Evolutionary conservation across 768 basidiomycete species (phyloP).

Genomic region (Crassisporium funariophilum): DNA sequence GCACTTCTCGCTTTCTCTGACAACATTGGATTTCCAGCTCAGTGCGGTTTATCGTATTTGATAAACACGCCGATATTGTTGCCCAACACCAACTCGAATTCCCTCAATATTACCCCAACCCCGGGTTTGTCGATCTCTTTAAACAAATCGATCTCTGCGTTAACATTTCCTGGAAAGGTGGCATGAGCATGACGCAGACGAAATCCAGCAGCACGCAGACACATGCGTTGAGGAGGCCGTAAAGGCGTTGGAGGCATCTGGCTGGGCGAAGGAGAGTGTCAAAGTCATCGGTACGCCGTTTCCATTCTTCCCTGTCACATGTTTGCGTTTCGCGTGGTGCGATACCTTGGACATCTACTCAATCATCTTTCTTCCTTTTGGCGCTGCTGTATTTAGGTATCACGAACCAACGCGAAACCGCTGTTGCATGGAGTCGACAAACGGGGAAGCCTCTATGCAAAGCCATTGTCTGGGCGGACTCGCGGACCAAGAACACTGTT

Average conservation of each 20-base stretch:
- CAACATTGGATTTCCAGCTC: constrained; percentile 50
- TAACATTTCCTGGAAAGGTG: constrained; percentile 54
- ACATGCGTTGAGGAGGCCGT: constrained; percentile 75
- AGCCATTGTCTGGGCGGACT: constrained; percentile 96
- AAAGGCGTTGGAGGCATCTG: constrained; percentile 67
- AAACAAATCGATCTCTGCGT: neutral
- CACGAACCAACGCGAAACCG: constrained; percentile 97
- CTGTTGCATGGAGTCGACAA: constrained; percentile 88
- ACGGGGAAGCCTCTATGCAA: constrained; percentile 88
- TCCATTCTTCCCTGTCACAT: constrained; percentile 14
- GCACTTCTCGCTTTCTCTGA: constrained; percentile 2
- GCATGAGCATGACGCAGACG: constrained; percentile 92
- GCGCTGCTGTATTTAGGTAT: constrained; percentile 56
- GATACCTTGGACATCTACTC: constrained; percentile 2
- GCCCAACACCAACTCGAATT: constrained; percentile 92
- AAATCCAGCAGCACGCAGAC: constrained; percentile 76
- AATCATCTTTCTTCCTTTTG: constrained; percentile 13
- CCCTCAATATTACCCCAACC: constrained; percentile 88
- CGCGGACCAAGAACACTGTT: constrained; percentile 86
- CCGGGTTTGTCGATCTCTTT: constrained; percentile 54
- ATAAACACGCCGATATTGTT: constrained; percentile 83
- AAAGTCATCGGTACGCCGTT: constrained; percentile 82
- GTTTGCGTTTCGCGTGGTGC: constrained; percentile 18
- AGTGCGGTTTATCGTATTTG: constrained; percentile 89
- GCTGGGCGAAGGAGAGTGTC: constrained; percentile 79